Evolutionary conservation across 768 basidiomycete species (phyloP), one percentile per base, ranked within the genome.

Genomic region (Plicaturopsis crispa): DNA sequence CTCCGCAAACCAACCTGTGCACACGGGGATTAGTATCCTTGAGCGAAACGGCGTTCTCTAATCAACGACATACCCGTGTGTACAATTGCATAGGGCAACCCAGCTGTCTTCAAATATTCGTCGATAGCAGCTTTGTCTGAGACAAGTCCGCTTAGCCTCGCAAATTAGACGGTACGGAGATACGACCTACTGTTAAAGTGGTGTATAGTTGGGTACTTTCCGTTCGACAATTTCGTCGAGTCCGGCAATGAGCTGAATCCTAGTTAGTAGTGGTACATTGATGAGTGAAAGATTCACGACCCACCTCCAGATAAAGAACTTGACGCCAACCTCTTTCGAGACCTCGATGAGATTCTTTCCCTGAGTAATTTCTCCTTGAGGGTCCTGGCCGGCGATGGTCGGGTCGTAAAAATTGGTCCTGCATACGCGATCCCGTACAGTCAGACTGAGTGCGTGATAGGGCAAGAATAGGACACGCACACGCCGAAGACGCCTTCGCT

Each of bases 401-500:
- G 39, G 30, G 12, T 31, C 26, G 16, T 18, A 36, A 6, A 14
- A 34, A 16, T 34, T 34, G 8, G 21, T 38, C 10, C 8, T 14
- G 10, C 14, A 14, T 26, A 19, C n/a, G 16, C 14, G 0, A 31
- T 8, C 7, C 11, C 7, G 21, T 13, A 4, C 4, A 32, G 8
- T 18, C 8, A 37, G 3, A 21, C 22, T 11, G 17, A 17, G 20
- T 5, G 3, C 3, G 17, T 17, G 18, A 36, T n/a, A n/a, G n/a
- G n/a, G n/a, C n/a, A n/a, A n/a, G 26, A 1, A 10, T 33, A 33
- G 36, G 11, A 31, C 13, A 36, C 13, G 22, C 42, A 21, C 47
- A 62, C 59, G 16, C 48, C 60, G 31, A 55, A 63, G 18, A 63
- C 59, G 1, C 46, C 60, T 24, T 63, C 52, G 1, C 53, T 51